phyloP scores from a whole-genome alignment of 805 yeast genomes.

The Candida chilensis region DNA sequence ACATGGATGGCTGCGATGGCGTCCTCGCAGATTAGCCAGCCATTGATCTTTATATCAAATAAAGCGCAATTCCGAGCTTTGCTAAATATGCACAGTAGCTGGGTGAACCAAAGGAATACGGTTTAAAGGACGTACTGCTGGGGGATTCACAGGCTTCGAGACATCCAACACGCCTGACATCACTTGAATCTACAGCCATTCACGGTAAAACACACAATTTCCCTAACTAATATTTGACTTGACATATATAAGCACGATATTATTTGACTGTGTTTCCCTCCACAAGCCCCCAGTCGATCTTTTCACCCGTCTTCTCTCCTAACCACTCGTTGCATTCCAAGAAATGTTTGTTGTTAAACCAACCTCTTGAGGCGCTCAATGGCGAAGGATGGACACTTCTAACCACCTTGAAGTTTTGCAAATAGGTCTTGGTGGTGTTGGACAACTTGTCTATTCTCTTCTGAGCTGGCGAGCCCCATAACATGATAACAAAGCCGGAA shows the following conservation, averaged over 20 bases:
- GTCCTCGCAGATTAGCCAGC: no score
- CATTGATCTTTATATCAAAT: no score
- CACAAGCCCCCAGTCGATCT: constrained; percentile 58
- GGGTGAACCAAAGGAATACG: not conserved
- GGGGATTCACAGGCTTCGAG: no score
- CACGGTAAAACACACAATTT: no score
- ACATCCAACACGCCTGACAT: no score
- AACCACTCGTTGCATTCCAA: constrained; percentile 75
- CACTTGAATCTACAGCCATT: no score
- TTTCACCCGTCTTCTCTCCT: constrained; percentile 25
- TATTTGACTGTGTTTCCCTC: constrained; percentile 16
- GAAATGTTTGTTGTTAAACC: constrained; percentile 73
- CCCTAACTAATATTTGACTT: no score
- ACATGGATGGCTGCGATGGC: no score
- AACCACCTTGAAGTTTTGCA: constrained; percentile 38
- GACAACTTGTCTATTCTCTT: constrained; percentile 38
- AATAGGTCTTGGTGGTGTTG: constrained; percentile 13
- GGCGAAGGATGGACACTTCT: constrained; percentile 93
- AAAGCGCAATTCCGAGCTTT: no score
- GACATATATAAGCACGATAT: no score
- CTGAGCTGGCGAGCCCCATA: constrained; percentile 77
- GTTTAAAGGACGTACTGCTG: no score
- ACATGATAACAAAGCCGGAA: constrained; percentile 62
- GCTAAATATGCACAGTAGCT: not conserved
- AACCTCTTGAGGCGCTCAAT: constrained; percentile 77